A percentile compares a stretch with the other conserved stretches of the same genome.
Conservation (phyloP, 768 basidiomycete species). For the Xerocomus brunneocitrinus region DNA sequence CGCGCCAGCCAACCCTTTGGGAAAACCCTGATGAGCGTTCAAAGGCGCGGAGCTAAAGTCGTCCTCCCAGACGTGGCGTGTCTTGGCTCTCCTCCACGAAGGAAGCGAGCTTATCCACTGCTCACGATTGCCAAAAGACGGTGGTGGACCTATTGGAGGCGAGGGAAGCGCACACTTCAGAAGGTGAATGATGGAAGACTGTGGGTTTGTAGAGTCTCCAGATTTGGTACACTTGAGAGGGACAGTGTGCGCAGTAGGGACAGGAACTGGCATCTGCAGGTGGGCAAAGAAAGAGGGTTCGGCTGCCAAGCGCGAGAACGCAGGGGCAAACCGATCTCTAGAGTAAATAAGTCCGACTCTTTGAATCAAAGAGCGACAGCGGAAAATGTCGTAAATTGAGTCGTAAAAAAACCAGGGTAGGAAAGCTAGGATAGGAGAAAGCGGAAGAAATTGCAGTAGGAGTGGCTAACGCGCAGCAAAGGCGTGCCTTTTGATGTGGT, state of each 20-base stretch:
- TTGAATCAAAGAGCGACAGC: constrained; percentile 36
- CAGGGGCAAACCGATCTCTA: constrained; percentile 40
- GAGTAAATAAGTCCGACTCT: constrained; percentile 38
- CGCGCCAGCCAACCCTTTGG: constrained; percentile 69
- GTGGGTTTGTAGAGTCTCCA: constrained; percentile 35
- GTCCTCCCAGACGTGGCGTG: constrained; percentile 64
- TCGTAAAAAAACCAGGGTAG: constrained; percentile 47
- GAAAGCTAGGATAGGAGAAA: constrained; percentile 29
- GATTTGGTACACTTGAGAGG: constrained; percentile 55
- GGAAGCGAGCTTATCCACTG: constrained; percentile 72
- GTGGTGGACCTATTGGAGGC: constrained; percentile 56
- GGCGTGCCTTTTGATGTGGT: constrained; percentile 78
- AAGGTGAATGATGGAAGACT: constrained; percentile 46
- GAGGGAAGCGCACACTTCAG: constrained; percentile 56
- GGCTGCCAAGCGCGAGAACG: constrained; percentile 42
- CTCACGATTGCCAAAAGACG: constrained; percentile 62
- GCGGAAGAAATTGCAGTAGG: constrained; percentile 23
- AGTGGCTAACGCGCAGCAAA: constrained; percentile 87
- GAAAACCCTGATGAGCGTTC: constrained; percentile 55
- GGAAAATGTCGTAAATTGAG: constrained; percentile 56
- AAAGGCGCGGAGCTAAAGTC: constrained; percentile 24
- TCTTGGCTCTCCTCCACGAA: constrained; percentile 66
- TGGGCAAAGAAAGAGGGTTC: constrained; percentile 35
- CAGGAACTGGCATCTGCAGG: constrained; percentile 85
- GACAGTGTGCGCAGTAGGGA: constrained; percentile 60